Evolutionary conservation across 345 rosid species (phyloP).

Genomic region (Geranium brycei): DNA sequence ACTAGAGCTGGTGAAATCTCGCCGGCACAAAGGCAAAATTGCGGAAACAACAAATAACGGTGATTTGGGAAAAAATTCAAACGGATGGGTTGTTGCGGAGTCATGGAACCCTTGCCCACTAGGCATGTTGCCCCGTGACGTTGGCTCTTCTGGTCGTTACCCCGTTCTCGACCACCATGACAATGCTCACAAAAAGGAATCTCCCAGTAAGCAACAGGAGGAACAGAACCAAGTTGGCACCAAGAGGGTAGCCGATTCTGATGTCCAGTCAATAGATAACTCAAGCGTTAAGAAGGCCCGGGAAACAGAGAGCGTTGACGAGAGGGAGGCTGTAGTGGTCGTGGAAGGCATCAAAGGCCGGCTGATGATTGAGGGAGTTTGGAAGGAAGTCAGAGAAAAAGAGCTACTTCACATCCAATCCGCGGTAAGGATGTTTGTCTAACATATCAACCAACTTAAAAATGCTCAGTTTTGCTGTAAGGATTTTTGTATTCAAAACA

Average conservation of each 20-base stretch:
- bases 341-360: constrained; percentile 21
- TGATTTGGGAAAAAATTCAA: constrained; percentile 12
- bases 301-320: constrained; percentile 14
- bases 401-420: constrained; percentile 35
- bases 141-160: constrained; percentile 50
- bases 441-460: too few species aligned
- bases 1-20: constrained; percentile 36
- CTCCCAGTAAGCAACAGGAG: constrained; percentile 16
- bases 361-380: constrained; percentile 37
- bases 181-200: constrained; percentile 3
- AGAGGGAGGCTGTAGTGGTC: constrained; percentile 3
- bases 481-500: too few species aligned
- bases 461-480: too few species aligned
- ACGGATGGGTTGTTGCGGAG: constrained; percentile 46
- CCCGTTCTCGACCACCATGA: constrained; percentile 36
- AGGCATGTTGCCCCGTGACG: constrained; percentile 57
- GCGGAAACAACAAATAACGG: constrained; percentile 8
- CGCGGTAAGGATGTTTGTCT: constrained; percentile 26
- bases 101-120: constrained; percentile 81
- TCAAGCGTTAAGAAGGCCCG: constrained; percentile 18
- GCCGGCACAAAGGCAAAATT: constrained; percentile 18
- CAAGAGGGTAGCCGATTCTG: constrained; percentile 24
- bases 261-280: constrained; percentile 10
- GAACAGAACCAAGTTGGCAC: constrained; percentile 13
- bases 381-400: constrained; percentile 37